Base-by-base conservation (phyloP, 495 filamentous ascomycete genomes). In the Chlorociboria aeruginascens region DNA sequence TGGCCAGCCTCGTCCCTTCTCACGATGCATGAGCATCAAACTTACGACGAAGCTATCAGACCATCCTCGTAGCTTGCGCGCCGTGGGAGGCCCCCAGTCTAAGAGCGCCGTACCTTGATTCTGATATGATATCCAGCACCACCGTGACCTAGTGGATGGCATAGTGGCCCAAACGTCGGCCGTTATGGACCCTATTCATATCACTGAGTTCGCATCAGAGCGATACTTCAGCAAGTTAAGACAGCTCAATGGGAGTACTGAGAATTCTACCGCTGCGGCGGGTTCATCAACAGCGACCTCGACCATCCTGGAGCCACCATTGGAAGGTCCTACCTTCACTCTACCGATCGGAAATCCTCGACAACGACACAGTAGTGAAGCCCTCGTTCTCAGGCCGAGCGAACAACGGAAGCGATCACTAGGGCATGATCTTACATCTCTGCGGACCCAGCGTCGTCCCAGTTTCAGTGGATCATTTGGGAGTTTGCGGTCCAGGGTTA, bases 171-270 rank as follows among this genome's bases (percentile, higher is more conserved):
- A 45, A 40, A 40, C 48, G 59, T 36, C 57, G 71, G 34, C 33
- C 44, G 61, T 35, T 56, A 73, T 76, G 72, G 74, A 77, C 48
- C 72, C 66, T 56, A 59, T 68, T 46, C 74, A 77, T 45, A 62
- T 73, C 37, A 74, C 71, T 39, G 74, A 78, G 51, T 78, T 78
- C 65, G 74, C 72, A 43, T 78, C 74, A 40, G 64, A 67, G 57
- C 70, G 69, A 52, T 78, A 71, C 49, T 66, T 74, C 43, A 63
- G 68, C 13, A 78, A 78, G 57, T 57, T 76, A 50, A 54, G 41
- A 39, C 49, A 50, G 35, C 33, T 61, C 9, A 51, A 52, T 48
- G 42, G 49, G 36, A 48, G 48, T 38, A 36, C 50, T 25, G 56
- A 59, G 35, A 33, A 32, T 32, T 13, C 40, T 20, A 10, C 38